phyloP scores from a whole-genome alignment of 2,329 filamentous ascomycete species.

The Atkinsonella hypoxylon region DNA sequence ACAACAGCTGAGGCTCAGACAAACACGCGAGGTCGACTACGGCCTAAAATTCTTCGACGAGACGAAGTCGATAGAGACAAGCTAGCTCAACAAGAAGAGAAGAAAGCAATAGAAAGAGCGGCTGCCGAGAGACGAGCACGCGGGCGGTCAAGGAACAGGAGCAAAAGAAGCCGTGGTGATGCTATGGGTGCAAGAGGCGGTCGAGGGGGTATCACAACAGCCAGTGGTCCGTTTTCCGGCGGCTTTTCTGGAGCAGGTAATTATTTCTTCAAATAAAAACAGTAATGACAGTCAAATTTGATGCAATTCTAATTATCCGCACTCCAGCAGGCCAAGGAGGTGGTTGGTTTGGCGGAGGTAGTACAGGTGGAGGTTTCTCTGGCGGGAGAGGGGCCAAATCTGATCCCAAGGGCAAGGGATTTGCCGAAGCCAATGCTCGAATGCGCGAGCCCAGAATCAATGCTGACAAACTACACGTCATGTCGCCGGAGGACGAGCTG shows the following conservation, averaged over 20 bases:
- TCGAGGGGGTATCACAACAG: slow-evolving; percentile 22
- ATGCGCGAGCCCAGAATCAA: slow-evolving; percentile 39
- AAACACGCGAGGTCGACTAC: slow-evolving; percentile 28
- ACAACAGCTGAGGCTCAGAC: slow-evolving; percentile 24
- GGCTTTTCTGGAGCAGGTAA: slow-evolving; percentile 16
- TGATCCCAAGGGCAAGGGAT: slow-evolving; percentile 27
- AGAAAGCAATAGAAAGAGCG: slow-evolving; percentile 28
- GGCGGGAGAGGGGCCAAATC: slow-evolving; percentile 16
- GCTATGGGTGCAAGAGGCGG: slow-evolving; percentile 30
- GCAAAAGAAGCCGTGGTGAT: slow-evolving; percentile 31
- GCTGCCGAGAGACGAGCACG: slow-evolving; percentile 27
- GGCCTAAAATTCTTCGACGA: slow-evolving; percentile 36
- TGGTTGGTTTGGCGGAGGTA: slow-evolving; percentile 20
- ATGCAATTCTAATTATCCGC: slow-evolving; percentile 2
- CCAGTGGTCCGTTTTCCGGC: slow-evolving; percentile 28
- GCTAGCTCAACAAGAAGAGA: slow-evolving; percentile 31
- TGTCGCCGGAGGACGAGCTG: slow-evolving; percentile 31
- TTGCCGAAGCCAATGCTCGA: slow-evolving; percentile 22
- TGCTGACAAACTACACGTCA: slow-evolving; percentile 39
- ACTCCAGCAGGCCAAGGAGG: slow-evolving; percentile 13
- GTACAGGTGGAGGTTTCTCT: slow-evolving; percentile 15
- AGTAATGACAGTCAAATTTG: neutral
- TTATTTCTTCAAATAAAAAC: neutral
- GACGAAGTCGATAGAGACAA: slow-evolving; percentile 37
- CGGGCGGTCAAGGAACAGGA: slow-evolving; percentile 27